Evolutionary conservation across 2,329 filamentous ascomycete genomes (phyloP).

Genomic region (Ciborinia camelliae): DNA sequence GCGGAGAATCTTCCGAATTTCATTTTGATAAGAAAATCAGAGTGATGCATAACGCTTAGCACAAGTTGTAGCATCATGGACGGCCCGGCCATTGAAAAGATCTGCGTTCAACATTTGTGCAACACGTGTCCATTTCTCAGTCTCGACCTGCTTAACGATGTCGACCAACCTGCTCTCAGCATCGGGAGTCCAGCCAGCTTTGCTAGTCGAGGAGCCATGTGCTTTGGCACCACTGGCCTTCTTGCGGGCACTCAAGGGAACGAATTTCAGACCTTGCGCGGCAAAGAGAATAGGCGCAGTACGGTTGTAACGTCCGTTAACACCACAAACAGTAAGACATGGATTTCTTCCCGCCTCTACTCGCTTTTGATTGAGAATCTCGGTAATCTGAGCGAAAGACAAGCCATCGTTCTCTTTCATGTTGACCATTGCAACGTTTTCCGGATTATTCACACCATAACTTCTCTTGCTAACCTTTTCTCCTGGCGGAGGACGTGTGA

Average conservation of each 20-base stretch:
- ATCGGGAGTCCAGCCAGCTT: conserved; percentile 25
- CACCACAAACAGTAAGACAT: conserved; percentile 28
- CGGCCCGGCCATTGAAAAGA: background rate
- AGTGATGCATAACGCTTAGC: conserved; percentile 16
- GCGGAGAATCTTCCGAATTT: background rate
- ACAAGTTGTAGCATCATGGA: conserved; percentile 11
- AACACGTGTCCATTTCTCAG: conserved; percentile 29
- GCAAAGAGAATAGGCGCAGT: conserved; percentile 36
- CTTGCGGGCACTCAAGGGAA: conserved; percentile 27
- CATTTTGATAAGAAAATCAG: background rate
- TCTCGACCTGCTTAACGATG: conserved; percentile 24
- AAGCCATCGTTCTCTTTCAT: conserved; percentile 28
- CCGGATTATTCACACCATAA: conserved; percentile 36
- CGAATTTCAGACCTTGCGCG: conserved; percentile 29
- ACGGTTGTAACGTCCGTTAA: conserved; percentile 35
- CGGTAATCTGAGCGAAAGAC: conserved; percentile 29
- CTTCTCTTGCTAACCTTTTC: conserved; percentile 29
- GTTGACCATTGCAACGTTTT: conserved; percentile 37
- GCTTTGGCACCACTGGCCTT: conserved; percentile 12
- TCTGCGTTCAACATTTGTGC: conserved; percentile 19
- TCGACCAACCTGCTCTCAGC: conserved; percentile 26
- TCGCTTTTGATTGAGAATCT: conserved; percentile 28
- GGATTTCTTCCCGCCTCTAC: conserved; percentile 25
- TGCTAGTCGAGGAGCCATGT: background rate
- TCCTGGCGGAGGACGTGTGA: conserved; percentile 21